A percentile compares a stretch with the other conserved stretches of the same genome.
These are phyloP conservation scores for Leersia perrieri DNA, from an alignment of 176 grass and related monocot species.

Conservation along the genomic window DNA sequence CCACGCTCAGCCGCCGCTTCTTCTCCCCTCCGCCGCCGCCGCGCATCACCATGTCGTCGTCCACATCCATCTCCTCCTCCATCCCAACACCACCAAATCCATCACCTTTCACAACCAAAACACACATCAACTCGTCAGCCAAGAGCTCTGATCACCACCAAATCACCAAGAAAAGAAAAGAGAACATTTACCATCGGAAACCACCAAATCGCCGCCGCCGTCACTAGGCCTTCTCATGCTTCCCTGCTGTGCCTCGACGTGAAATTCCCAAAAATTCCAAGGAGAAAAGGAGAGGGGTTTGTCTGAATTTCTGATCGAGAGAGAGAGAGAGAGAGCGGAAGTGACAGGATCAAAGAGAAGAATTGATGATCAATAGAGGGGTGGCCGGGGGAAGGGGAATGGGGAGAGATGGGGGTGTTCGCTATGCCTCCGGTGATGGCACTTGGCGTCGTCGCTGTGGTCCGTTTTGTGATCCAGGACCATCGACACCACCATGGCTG, in stretches of 20 bases:
- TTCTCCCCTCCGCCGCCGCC: slow-evolving; percentile 40
- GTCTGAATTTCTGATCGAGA: background rate
- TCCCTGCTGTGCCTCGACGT: too few relatives aligned
- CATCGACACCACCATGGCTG: slow-evolving; percentile 29
- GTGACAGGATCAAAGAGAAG: background rate
- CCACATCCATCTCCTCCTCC: slow-evolving; percentile 2
- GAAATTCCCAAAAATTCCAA: slow-evolving; percentile 5
- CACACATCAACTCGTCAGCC: background rate
- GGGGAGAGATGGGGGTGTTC: background rate
- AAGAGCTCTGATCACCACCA: background rate
- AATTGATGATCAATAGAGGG: slow-evolving; percentile 12
- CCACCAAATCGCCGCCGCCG: background rate
- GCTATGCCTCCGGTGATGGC: slow-evolving; percentile 13
- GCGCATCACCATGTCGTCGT: slow-evolving; percentile 25
- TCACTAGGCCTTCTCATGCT: slow-evolving; percentile 21
- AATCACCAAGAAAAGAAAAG: background rate
- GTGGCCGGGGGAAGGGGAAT: slow-evolving; percentile 16
- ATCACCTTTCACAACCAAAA: slow-evolving; percentile 23
- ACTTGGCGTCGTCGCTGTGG: background rate
- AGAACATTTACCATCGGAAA: background rate
- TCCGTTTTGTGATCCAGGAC: slow-evolving; percentile 20
- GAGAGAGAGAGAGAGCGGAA: background rate
- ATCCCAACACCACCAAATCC: background rate
- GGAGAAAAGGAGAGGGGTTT: background rate
- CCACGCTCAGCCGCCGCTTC: slow-evolving; percentile 66